Evolutionary conservation across 768 basidiomycete genomes (phyloP), one percentile per base, ranked within the genome.

Genomic region (Lactarius hatsudake): DNA sequence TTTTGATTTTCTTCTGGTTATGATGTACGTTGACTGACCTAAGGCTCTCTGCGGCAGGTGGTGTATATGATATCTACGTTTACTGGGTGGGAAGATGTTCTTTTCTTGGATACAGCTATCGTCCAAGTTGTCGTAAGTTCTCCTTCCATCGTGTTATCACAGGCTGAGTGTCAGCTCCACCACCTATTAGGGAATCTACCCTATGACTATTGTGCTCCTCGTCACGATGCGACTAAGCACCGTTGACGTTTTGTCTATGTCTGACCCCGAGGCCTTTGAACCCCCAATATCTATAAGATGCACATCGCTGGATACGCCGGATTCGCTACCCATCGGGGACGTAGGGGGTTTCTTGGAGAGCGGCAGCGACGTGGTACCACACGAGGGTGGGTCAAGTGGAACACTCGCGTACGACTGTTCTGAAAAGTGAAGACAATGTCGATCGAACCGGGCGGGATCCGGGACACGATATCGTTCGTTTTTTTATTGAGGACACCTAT

Each of bases 111-210:
- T 36, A 18, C 55, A 28, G 20, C n/a, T 8, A 53, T 63, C 15
- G 56, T 63, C n/a, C 54, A 67, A 56, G 3, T 67, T 15, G 55
- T 63, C 17, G 66, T 67, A 62, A 63, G 66, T n/a, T 9, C 45
- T 53, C 38, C 36, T 8, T 59, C 23, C 10, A 7, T 48, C 28
- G 3, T 4, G 26, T 9, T 34, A 5, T 57, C 10, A 10, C 34
- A 45, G 54, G 45, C 62, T 48, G 12, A 42, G 13, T 36, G 10
- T 36, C 30, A 36, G 34, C 48, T 53, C 23, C 38, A 43, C 23
- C 38, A 43, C 2, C 30, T 10, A 36, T 5, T 15, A 67, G 66
- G 66, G 62, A 15, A 59, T 67, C 4, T 67, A 67, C 30, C 66
- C 62, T 12, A 59, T 63, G 18, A 30, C 28, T 10, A 67, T 64